Evolutionary conservation across 148 eudicot genomes (phyloP).

Genomic region (Gaultheria prostrata): DNA sequence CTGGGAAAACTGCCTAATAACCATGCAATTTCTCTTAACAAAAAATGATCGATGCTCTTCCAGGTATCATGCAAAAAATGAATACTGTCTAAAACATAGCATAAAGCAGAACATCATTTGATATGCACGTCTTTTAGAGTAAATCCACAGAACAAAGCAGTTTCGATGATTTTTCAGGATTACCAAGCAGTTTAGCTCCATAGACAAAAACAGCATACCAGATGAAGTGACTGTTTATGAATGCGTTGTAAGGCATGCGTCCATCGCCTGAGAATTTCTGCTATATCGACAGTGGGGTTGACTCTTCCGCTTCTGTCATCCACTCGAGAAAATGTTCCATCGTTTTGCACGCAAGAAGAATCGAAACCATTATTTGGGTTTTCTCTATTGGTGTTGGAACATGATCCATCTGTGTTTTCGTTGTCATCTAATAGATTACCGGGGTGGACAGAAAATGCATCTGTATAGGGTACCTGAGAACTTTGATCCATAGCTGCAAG

Average conservation of each 20-base stretch:
- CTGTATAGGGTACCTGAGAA: conserved; percentile 41
- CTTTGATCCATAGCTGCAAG: conserved; percentile 97
- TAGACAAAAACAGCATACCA: conserved; percentile 44
- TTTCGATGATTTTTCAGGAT: conserved; percentile 1
- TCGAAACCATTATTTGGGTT: conserved; percentile 33
- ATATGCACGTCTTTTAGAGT: too few relatives aligned
- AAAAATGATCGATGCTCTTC: background rate
- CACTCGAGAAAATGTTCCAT: conserved; percentile 46
- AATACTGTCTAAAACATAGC: too few relatives aligned
- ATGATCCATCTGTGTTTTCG: conserved; percentile 55
- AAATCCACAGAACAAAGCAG: background rate
- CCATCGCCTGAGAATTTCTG: conserved; percentile 95
- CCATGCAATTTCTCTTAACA: background rate
- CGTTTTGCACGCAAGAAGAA: conserved; percentile 38
- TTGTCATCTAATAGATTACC: conserved; percentile 46
- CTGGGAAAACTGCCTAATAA: background rate
- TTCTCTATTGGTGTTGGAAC: conserved; percentile 43
- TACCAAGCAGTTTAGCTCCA: background rate
- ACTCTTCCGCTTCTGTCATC: conserved; percentile 80
- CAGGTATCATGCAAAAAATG: background rate
- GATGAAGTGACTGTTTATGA: conserved; percentile 87
- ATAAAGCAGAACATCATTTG: too few relatives aligned
- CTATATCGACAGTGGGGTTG: conserved; percentile 91
- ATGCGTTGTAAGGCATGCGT: conserved; percentile 96
- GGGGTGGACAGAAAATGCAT: conserved; percentile 34